phyloP scores from a whole-genome alignment of 2,329 filamentous ascomycete genomes.

The Sodiomyces alkalinus region DNA sequence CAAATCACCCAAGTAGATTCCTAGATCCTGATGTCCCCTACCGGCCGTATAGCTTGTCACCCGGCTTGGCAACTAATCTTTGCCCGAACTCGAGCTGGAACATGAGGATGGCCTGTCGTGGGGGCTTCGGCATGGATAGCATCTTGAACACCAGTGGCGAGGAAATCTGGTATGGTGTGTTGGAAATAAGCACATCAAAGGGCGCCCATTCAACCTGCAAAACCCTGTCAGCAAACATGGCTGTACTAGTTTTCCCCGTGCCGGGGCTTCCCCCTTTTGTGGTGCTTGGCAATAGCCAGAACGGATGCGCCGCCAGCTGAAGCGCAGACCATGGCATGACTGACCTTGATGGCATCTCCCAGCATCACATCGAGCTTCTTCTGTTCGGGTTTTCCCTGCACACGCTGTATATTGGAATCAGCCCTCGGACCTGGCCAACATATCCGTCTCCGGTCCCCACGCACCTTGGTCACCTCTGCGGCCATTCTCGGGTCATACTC shows the following conservation, averaged over 20 bases:
- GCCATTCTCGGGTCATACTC: slow-evolving; percentile 96
- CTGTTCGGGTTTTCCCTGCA: slow-evolving; percentile 75
- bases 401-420: slow-evolving; percentile 55
- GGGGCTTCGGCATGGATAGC: slow-evolving; percentile 65
- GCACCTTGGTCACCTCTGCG: slow-evolving; percentile 74
- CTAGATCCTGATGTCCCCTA: slow-evolving; percentile 29
- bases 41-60: slow-evolving; percentile 31
- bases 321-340: background rate
- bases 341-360: slow-evolving; percentile 50
- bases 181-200: slow-evolving; percentile 71
- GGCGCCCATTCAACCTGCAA: slow-evolving; percentile 28
- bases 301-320: background rate
- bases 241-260: background rate
- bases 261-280: no score
- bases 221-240: background rate
- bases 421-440: no score
- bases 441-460: background rate
- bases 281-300: background rate
- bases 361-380: slow-evolving; percentile 77
- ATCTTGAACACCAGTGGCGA: slow-evolving; percentile 86
- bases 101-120: slow-evolving; percentile 80
- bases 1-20: no score
- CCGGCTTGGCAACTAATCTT: slow-evolving; percentile 68
- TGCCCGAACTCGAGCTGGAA: slow-evolving; percentile 93
- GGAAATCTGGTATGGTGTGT: slow-evolving; percentile 62